Base-by-base conservation (phyloP, 1,284 basidiomycete genomes). In the Heterobasidion occidentale region DNA sequence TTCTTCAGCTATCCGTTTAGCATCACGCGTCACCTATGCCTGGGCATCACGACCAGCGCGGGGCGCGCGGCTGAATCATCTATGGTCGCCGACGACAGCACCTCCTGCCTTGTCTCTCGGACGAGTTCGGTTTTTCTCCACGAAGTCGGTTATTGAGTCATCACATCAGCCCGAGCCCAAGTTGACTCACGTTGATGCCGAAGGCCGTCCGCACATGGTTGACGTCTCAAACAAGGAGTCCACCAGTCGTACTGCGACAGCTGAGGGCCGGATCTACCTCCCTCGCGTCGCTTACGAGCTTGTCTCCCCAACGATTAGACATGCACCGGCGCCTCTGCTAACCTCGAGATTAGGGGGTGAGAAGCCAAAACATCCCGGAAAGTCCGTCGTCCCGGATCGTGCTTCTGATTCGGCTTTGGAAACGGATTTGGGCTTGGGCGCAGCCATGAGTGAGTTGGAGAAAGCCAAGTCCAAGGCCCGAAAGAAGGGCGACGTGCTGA, bases 171-270 rank as follows among this genome's bases (percentile, higher is more conserved):
- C 63, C 20, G 59, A 56, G 11, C 65, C 63, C 38, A 64, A 62
- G 47, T 60, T 92, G 46, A 89, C 90, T 1, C 92, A 94, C 68
- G 70, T 94, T 36, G 86, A 91, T 61, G 67, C 68, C 8, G 71
- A 78, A 9, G 90, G 90, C 11, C 80, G 78, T 33, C 83, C 89
- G 3, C 76, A 78, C 17, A 94, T 95, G 92, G 91, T 94, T 15
- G 82, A 92, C 62, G 81, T 94, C 51, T 78, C 82, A 15, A 63
- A 73, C 54, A 95, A 95, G 65, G 61, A 68, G 5, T 66, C 77
- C n/a, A 88, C 88, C 0, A 75, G 74, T 42, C 84, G 92, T 35
- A 77, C 72, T 1, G 92, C 92, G 36, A 88, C 82, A n/a, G 92
- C 93, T 1, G 74, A 70, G 11, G 93, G 92, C 8, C 75, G 78